Base-by-base conservation (phyloP, 2,329 filamentous ascomycete genomes). In the Endocalyx cinctus region DNA sequence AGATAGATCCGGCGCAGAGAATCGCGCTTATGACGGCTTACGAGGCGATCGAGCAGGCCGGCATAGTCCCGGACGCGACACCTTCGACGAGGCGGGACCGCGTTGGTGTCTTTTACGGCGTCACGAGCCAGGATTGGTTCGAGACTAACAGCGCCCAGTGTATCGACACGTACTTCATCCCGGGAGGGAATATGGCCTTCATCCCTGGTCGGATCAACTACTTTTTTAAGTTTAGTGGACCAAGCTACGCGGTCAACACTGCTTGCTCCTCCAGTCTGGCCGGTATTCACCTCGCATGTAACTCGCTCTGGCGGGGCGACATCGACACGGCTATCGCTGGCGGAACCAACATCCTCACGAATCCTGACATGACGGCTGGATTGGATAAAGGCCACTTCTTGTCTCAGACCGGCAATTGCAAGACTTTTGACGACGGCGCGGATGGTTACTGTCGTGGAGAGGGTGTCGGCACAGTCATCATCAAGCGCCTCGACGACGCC, bases 21-120 rank as follows among this genome's bases (percentile, higher is more conserved):
- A 57, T 82, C n/a, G 72, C 75, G 4, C 59, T 84, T 3, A 69
- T 77, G 17, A 80, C 78, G 6, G 76, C 77, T 0, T 84, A 83
- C 42, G 79, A 84, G 47, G 79, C 79, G 2, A 62, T 84, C 20
- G 79, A 84, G 50, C 76, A 76, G 65, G 76, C 75, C 17, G 79
- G 48, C 1, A 40, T 46, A n/a, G 39, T 43, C 2, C 35, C 44
- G 1, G 39, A 43, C 25, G 16, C 27, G 1, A 48, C 39, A 0
- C 39, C 37, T 0, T 41, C 41, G 6, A 39, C 38, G 7, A 18
- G 25, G 2, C 23, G 18, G 1, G 19, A 37, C 5, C 35, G 46
- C 5, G 31, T 49, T 4, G 48, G 45, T 10, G 31, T 38, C 6
- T 48, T 39, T 10, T 41, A 44, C 17, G 46, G 46, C 4, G 33